Conservation (phyloP, 75 land plant genomes). For the Selaginella moellendorffii region DNA sequence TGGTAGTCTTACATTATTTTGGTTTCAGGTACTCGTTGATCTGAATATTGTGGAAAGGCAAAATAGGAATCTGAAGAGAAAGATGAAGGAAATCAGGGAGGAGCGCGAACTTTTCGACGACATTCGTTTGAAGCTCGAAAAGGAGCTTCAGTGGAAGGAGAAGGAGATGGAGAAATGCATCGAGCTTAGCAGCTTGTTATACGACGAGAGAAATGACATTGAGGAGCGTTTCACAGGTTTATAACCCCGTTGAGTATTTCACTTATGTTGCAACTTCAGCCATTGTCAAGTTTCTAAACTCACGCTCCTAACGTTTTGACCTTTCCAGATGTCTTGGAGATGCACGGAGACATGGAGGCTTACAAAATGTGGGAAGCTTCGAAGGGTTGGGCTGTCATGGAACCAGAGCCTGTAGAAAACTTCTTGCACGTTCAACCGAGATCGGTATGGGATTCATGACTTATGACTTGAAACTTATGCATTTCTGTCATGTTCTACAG, state of each 20-base stretch:
- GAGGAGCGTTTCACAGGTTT: slow-evolving; percentile 4
- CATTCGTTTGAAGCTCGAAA: slow-evolving; percentile 1
- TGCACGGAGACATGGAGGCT: slow-evolving; percentile 1
- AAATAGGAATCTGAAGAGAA: not conserved
- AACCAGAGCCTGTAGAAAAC: not conserved
- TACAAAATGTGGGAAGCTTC: not conserved
- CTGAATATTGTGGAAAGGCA: not conserved
- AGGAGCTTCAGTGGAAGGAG: slow-evolving; percentile 1
- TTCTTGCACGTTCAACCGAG: not conserved
- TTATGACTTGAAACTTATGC: not conserved
- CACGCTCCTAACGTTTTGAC: too few species aligned
- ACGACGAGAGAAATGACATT: slow-evolving; percentile 6
- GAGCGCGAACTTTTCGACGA: not conserved
- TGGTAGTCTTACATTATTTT: too few species aligned
- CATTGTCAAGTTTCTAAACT: too few species aligned
- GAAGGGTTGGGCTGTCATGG: not conserved
- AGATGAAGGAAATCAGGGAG: not conserved
- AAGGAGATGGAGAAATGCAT: slow-evolving; percentile 9
- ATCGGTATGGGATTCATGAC: not conserved
- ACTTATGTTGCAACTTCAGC: too few species aligned
- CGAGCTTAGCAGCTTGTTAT: slow-evolving; percentile 1
- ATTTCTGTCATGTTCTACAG: not conserved
- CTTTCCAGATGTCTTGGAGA: slow-evolving; percentile 1
- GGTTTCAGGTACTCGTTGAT: not conserved
- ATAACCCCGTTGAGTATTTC: too few species aligned